Evolutionary conservation across 2,329 filamentous ascomycete species (phyloP).

Genomic region (Phaeosphaeria sp.): DNA sequence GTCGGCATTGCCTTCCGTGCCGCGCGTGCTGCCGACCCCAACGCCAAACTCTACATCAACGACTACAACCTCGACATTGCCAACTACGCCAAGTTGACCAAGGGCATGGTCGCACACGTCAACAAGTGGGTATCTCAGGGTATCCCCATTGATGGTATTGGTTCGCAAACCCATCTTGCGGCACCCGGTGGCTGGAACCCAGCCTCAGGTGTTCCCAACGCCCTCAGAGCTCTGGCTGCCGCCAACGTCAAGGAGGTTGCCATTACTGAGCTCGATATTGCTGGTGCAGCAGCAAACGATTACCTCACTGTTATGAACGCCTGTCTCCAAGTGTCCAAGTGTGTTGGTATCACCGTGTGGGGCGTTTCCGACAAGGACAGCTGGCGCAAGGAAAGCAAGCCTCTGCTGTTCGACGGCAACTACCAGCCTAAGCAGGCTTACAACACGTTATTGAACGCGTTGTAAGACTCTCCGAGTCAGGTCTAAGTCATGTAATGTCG

Average conservation of each 20-base stretch:
- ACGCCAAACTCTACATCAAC: constrained; percentile 77
- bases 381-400: background rate
- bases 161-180: constrained; percentile 53
- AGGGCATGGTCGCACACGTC: constrained; percentile 64
- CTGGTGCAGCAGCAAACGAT: background rate
- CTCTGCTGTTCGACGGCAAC: constrained; percentile 1
- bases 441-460: constrained; percentile 1
- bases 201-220: constrained; percentile 1
- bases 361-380: constrained; percentile 5
- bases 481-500: no score
- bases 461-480: background rate
- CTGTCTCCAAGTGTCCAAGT: background rate
- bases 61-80: constrained; percentile 70
- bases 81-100: constrained; percentile 63
- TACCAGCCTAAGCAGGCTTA: constrained; percentile 4
- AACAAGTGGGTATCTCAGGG: constrained; percentile 69
- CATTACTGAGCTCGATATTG: constrained; percentile 2
- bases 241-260: constrained; percentile 3
- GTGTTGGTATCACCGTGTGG: background rate
- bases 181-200: constrained; percentile 1
- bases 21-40: constrained; percentile 70
- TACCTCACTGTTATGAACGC: constrained; percentile 4
- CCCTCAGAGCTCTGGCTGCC: background rate
- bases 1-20: constrained; percentile 74
- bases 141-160: constrained; percentile 70